phyloP scores from a whole-genome alignment of 108 stramenopile genomes.

The Nannochloropsis salina region DNA sequence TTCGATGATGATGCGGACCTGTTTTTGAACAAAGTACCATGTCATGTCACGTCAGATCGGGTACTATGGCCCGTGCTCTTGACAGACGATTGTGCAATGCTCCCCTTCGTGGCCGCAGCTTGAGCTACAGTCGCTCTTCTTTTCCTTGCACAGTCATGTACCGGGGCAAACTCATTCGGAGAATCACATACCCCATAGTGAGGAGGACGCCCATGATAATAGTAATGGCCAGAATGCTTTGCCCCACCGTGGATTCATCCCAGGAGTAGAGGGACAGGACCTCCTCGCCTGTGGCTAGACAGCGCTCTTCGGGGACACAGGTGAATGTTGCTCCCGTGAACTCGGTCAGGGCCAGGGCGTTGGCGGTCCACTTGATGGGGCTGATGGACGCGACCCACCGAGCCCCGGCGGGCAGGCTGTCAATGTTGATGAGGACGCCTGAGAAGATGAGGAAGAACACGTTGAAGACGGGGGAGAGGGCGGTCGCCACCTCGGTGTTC shows the following conservation, averaged over 20 bases:
- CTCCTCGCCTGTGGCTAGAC: slow-evolving; percentile 16
- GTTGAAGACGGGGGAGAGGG: neutral
- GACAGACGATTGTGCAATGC: no score
- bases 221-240: neutral
- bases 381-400: neutral
- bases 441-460: neutral
- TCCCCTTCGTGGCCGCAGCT: no score
- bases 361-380: neutral
- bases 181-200: neutral
- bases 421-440: neutral
- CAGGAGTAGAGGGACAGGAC: neutral
- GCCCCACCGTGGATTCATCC: neutral
- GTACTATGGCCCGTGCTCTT: no score
- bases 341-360: slow-evolving; percentile 11
- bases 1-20: no score
- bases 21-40: no score
- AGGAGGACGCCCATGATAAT: neutral
- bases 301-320: neutral
- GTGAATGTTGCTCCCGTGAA: neutral
- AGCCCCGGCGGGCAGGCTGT: neutral
- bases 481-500: slow-evolving; percentile 1
- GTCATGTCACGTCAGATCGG: no score
- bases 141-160: neutral
- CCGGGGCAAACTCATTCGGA: neutral
- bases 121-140: neutral